Conservation (phyloP, 257 asterid genomes). For the Cynanchum wilfordii region DNA sequence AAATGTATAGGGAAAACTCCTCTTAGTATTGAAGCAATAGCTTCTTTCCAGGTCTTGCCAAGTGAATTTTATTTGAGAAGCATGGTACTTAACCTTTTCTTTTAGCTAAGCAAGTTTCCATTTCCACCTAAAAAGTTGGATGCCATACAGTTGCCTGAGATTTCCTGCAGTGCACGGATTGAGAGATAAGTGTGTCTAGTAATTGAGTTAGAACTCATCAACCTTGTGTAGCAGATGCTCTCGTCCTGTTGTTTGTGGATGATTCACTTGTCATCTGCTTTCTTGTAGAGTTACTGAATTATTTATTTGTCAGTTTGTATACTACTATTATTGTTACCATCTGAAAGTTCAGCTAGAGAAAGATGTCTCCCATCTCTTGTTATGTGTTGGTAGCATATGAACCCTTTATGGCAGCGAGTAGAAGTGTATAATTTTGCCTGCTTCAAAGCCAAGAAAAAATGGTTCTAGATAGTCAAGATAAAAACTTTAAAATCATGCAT, state of each 20-base stretch:
- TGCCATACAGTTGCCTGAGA: background rate
- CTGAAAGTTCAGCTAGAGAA: background rate
- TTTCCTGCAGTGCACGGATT: background rate
- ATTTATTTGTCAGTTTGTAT: background rate
- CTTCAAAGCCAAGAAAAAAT: background rate
- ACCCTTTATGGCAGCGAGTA: background rate
- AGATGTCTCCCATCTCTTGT: background rate
- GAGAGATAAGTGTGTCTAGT: too few relatives aligned
- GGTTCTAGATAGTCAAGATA: background rate
- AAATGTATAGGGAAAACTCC: background rate
- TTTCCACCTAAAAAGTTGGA: background rate
- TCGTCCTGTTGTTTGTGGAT: background rate
- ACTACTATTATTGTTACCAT: background rate
- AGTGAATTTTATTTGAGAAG: background rate
- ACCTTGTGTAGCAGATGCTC: background rate
- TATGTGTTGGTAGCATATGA: background rate
- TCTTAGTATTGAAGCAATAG: background rate
- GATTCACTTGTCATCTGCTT: background rate
- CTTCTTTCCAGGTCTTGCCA: background rate
- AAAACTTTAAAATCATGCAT: background rate
- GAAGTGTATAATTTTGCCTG: background rate
- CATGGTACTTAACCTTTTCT: background rate
- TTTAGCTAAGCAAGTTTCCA: background rate
- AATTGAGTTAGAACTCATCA: background rate
- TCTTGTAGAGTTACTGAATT: background rate